Conservation (phyloP, 2,329 filamentous ascomycete species). For the Furcasterigmium furcatum region DNA sequence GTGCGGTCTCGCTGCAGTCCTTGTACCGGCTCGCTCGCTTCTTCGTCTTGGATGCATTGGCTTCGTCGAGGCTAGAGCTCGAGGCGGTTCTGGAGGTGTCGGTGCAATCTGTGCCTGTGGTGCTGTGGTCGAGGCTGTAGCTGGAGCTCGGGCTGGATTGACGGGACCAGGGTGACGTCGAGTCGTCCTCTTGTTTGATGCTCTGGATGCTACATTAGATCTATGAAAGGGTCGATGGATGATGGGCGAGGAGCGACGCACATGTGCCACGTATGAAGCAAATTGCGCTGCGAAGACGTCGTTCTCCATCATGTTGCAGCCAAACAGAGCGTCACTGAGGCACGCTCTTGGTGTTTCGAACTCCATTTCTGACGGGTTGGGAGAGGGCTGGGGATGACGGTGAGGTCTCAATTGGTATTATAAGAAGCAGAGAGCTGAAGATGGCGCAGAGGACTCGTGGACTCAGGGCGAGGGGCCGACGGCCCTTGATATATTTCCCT, state of each 20-base stretch:
- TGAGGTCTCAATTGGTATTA: no score
- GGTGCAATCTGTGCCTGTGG: conserved; percentile 5
- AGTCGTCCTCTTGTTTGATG: conserved; percentile 7
- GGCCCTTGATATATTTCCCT: no score
- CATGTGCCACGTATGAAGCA: conserved; percentile 6
- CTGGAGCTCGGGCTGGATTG: conserved; percentile 7
- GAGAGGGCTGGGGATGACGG: no score
- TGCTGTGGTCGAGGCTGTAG: conserved; percentile 7
- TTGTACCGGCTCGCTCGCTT: conserved; percentile 11
- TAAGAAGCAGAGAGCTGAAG: no score
- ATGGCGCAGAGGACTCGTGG: no score
- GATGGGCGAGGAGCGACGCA: neutral
- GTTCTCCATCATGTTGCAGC: neutral
- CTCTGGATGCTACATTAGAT: conserved; percentile 1
- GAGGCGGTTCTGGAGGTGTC: conserved; percentile 7
- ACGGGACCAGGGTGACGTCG: conserved; percentile 9
- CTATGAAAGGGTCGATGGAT: neutral
- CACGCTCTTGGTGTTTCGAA: neutral
- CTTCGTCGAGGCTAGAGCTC: neutral
- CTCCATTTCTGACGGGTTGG: neutral
- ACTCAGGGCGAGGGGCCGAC: no score
- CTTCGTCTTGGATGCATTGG: conserved; percentile 5
- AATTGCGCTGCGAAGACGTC: conserved; percentile 12
- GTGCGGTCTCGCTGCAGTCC: conserved; percentile 11
- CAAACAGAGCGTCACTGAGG: neutral